Conservation (phyloP, 148 eudicot species). For the Rhododendron williamsianum region DNA sequence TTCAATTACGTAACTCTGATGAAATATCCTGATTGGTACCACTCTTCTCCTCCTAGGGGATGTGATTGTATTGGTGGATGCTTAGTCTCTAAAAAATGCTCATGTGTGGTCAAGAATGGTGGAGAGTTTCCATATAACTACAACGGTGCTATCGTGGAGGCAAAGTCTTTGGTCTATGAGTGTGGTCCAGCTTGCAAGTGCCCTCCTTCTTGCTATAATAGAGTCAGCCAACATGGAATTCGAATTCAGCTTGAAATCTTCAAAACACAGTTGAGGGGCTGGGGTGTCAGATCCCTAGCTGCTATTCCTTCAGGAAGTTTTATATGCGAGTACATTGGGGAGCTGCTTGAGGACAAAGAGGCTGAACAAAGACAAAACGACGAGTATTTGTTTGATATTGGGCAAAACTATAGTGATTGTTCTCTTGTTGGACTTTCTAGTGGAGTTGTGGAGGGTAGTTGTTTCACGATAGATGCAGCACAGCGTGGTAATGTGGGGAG, state of each 20-base stretch:
- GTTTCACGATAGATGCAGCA: constrained; percentile 85
- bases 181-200: constrained; percentile 89
- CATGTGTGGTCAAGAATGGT: constrained; percentile 62
- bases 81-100: constrained; percentile 46
- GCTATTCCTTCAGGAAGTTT: constrained; percentile 80
- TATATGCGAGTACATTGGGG: constrained; percentile 85
- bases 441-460: constrained; percentile 40
- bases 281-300: constrained; percentile 75
- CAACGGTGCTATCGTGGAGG: constrained; percentile 75
- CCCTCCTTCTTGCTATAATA: constrained; percentile 64
- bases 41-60: constrained; percentile 43
- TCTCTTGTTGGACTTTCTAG: constrained; percentile 20
- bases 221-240: constrained; percentile 77
- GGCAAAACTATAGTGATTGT: constrained; percentile 55
- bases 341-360: constrained; percentile 76
- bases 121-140: constrained; percentile 76
- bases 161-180: constrained; percentile 69
- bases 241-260: constrained; percentile 77
- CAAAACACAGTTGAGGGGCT: constrained; percentile 73
- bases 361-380: constrained; percentile 69
- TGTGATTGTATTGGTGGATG: constrained; percentile 68
- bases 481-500: constrained; percentile 65
- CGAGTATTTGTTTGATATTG: constrained; percentile 81
- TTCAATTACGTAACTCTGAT: constrained; percentile 52
- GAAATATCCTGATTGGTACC: constrained; percentile 63